Evolutionary conservation across 1,284 basidiomycete genomes (phyloP).

Genomic region (Trichosporon coremiiforme): DNA sequence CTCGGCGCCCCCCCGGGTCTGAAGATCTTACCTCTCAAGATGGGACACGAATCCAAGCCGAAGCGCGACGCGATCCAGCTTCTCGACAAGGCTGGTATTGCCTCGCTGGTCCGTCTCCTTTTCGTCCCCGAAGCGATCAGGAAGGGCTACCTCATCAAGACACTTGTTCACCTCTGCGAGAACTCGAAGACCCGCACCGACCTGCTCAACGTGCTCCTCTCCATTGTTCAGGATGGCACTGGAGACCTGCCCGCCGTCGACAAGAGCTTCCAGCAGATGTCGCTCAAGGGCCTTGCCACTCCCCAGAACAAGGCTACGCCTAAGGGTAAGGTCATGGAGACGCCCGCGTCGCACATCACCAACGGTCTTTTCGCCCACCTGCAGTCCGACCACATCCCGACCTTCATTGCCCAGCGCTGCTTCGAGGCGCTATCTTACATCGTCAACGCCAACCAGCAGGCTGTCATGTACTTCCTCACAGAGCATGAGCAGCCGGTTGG

Average conservation of each 20-base stretch:
- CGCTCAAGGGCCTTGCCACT: slow-evolving; percentile 64
- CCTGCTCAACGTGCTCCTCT: slow-evolving; percentile 87
- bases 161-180: slow-evolving; percentile 93
- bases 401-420: slow-evolving; percentile 87
- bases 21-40: slow-evolving; percentile 21
- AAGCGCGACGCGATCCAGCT: slow-evolving; percentile 88
- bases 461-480: slow-evolving; percentile 87
- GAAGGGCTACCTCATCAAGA: slow-evolving; percentile 82
- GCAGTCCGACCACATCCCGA: slow-evolving; percentile 80
- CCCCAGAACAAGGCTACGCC: slow-evolving; percentile 70
- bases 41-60: slow-evolving; percentile 39
- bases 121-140: slow-evolving; percentile 94
- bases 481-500: slow-evolving; percentile 85
- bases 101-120: slow-evolving; percentile 85
- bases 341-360: slow-evolving; percentile 43
- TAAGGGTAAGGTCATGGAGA: slow-evolving; percentile 54
- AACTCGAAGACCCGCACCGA: slow-evolving; percentile 90
- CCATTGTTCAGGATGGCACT: slow-evolving; percentile 91
- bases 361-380: slow-evolving; percentile 67
- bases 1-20: slow-evolving; percentile 1
- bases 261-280: slow-evolving; percentile 90
- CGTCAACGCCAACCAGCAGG: slow-evolving; percentile 76
- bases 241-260: slow-evolving; percentile 90
- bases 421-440: slow-evolving; percentile 85
- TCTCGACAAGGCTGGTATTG: slow-evolving; percentile 86